Evolutionary conservation across 2,329 filamentous ascomycete genomes (phyloP).

Genomic region (Zopfia rhizophila): DNA sequence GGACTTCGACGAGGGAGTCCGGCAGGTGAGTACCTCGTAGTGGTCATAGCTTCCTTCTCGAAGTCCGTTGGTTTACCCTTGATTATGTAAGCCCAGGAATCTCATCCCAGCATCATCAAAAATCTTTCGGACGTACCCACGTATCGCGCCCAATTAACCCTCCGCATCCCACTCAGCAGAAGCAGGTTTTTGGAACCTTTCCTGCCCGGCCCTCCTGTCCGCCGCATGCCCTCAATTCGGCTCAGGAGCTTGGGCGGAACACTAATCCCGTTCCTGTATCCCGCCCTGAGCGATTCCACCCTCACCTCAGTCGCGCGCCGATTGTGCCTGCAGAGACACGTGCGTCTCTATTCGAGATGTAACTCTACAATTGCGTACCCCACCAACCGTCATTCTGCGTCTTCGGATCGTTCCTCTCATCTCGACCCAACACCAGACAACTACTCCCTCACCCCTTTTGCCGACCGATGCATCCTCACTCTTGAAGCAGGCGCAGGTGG

Average conservation of each 20-base stretch:
- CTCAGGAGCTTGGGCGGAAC: constrained; percentile 43
- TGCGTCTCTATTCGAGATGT: constrained; percentile 36
- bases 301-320: constrained; percentile 33
- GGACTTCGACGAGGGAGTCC: constrained; percentile 14
- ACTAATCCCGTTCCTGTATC: constrained; percentile 59
- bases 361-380: constrained; percentile 31
- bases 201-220: constrained; percentile 8
- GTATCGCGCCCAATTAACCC: no score
- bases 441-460: constrained; percentile 84
- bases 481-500: constrained; percentile 84
- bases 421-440: constrained; percentile 86
- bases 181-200: constrained; percentile 16
- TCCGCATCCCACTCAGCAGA: no score
- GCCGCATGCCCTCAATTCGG: constrained; percentile 46
- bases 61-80: not conserved
- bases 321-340: constrained; percentile 26
- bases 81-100: constrained; percentile 10
- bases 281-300: constrained; percentile 46
- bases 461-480: constrained; percentile 83
- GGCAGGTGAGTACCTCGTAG: not conserved
- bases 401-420: constrained; percentile 32
- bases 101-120: not conserved
- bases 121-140: constrained; percentile 17
- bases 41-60: constrained; percentile 2
- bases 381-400: constrained; percentile 13